Percentiles rank a stretch among this genome's conserved stretches.
phyloP scores from a whole-genome alignment of 169 alveolate species.

The Eimeria zaria region DNA sequence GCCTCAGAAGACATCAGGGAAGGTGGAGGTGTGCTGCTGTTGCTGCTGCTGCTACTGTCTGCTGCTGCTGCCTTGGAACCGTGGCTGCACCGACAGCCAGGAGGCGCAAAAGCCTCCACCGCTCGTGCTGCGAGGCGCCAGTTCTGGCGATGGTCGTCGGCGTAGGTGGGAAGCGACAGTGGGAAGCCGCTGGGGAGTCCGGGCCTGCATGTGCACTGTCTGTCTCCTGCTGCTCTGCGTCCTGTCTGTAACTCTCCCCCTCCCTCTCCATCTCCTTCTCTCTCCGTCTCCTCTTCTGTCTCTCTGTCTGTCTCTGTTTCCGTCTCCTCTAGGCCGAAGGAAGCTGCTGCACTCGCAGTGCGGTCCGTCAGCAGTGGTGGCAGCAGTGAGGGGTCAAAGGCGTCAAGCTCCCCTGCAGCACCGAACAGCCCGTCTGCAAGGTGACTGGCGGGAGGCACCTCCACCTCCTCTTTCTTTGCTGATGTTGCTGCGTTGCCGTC shows the following conservation, averaged over 20 bases:
- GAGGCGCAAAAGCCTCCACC: slow-evolving; percentile 57
- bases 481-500: slow-evolving; percentile 3
- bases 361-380: slow-evolving; percentile 46
- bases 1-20: neutral
- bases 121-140: slow-evolving; percentile 59
- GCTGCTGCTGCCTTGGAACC: neutral
- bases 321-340: neutral
- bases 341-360: slow-evolving; percentile 34
- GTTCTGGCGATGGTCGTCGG: slow-evolving; percentile 33
- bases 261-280: neutral
- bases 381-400: slow-evolving; percentile 68
- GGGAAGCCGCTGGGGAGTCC: slow-evolving; percentile 65
- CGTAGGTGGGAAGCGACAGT: slow-evolving; percentile 50
- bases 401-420: slow-evolving; percentile 69
- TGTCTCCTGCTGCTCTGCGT: neutral
- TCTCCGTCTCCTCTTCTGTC: neutral
- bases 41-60: neutral
- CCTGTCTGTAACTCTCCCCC: neutral
- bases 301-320: neutral
- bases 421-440: slow-evolving; percentile 48
- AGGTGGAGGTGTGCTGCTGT: neutral
- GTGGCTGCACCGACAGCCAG: slow-evolving; percentile 45
- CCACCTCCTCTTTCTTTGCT: neutral
- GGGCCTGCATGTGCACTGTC: neutral
- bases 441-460: slow-evolving; percentile 65